These are phyloP conservation scores for Tetramitus jugosus DNA, from an alignment of 208 protist genomes.

Conservation along the genomic window DNA sequence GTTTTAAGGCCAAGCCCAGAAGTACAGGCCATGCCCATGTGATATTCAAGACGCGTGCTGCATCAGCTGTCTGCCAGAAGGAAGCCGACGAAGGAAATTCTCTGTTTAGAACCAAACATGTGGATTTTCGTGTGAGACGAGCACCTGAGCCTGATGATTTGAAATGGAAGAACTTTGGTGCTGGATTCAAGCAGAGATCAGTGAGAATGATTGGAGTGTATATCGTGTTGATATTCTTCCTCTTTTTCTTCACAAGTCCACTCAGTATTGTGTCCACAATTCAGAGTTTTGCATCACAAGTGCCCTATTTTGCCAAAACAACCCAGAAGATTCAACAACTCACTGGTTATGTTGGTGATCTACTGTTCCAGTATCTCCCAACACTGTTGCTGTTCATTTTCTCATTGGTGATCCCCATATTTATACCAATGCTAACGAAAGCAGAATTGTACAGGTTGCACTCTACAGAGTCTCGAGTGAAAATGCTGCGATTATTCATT, in stretches of 20 bases:
- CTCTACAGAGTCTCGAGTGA: neutral
- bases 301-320: neutral
- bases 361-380: conserved; percentile 7
- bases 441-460: neutral
- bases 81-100: neutral
- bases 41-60: neutral
- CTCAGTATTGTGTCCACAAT: neutral
- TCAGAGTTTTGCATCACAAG: neutral
- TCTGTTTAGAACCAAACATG: neutral
- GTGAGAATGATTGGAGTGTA: neutral
- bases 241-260: conserved; percentile 18
- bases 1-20: too few relatives aligned
- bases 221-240: neutral
- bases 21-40: neutral
- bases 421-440: neutral
- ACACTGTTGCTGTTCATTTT: neutral
- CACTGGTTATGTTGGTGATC: conserved; percentile 1
- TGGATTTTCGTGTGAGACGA: neutral
- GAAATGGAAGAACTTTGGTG: neutral
- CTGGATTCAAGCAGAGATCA: neutral
- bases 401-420: neutral
- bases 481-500: conserved; percentile 3
- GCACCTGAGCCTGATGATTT: neutral
- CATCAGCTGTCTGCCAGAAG: neutral
- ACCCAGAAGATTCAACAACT: too few relatives aligned